Conservation (phyloP, 2,329 filamentous ascomycete species). For the Fusarium sp. region DNA sequence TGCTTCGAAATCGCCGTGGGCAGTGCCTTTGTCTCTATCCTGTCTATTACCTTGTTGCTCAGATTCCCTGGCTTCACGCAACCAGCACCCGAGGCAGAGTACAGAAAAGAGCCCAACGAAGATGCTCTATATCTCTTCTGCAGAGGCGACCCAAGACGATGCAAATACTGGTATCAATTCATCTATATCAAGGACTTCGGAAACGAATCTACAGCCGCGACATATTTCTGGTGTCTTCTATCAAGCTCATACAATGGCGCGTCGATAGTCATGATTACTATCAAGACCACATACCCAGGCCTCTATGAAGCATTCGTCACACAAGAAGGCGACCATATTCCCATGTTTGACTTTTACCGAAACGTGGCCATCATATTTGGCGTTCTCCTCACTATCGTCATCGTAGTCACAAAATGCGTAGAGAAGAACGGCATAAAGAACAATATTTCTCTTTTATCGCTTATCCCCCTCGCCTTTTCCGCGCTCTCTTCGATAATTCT, state of each 20-base stretch:
- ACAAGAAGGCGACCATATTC: not conserved
- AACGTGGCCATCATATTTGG: not conserved
- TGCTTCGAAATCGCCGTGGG: constrained; percentile 22
- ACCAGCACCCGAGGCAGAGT: not conserved
- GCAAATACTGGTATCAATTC: not conserved
- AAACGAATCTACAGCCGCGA: not conserved
- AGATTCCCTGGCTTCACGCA: constrained; percentile 11
- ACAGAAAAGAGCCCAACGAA: not conserved
- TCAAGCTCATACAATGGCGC: not conserved
- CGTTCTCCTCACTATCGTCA: not conserved
- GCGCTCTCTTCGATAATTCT: not conserved
- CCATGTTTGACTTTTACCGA: not conserved
- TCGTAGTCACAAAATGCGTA: not conserved
- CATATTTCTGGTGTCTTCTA: not conserved
- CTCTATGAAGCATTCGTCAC: not conserved
- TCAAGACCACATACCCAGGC: not conserved
- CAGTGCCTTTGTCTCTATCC: not conserved
- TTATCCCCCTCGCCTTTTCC: not conserved
- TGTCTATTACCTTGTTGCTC: constrained; percentile 18
- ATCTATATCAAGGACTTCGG: not conserved
- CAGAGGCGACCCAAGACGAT: not conserved
- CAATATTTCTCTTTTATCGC: too few relatives aligned
- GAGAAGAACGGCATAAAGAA: too few relatives aligned
- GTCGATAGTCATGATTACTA: not conserved
- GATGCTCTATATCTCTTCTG: not conserved